Percentiles rank a stretch among this genome's conserved stretches.
Evolutionary conservation across 176 grass and related monocot genomes (phyloP).

Genomic region (Oropetium thomaeum): DNA sequence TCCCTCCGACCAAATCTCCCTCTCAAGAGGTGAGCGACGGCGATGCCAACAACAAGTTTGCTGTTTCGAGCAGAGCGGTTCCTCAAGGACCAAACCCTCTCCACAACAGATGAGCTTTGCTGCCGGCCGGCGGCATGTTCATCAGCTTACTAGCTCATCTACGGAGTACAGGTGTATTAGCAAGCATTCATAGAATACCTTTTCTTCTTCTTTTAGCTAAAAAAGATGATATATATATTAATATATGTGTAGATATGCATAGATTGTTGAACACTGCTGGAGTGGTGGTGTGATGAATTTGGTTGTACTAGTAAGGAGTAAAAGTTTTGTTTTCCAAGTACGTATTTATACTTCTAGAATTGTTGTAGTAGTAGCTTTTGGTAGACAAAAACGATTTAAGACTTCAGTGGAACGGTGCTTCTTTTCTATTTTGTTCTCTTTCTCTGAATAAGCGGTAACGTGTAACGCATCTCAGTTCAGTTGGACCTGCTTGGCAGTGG

Average conservation of each 20-base stretch:
- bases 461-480: not conserved
- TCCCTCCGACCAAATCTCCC: conserved; percentile 32
- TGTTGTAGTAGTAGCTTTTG: not conserved
- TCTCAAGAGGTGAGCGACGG: not conserved
- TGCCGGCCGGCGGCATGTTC: not conserved
- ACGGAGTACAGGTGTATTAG: conserved; percentile 15
- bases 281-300: not conserved
- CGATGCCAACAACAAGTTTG: conserved; percentile 15
- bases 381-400: not conserved
- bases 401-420: no score
- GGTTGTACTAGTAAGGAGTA: not conserved
- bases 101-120: conserved; percentile 52
- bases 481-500: conserved; percentile 6
- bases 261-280: not conserved
- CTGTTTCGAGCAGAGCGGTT: conserved; percentile 54
- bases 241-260: no score
- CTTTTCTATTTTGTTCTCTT: not conserved
- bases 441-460: not conserved
- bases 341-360: not conserved
- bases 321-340: not conserved
- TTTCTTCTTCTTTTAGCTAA: not conserved
- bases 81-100: conserved; percentile 81
- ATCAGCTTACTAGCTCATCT: not conserved
- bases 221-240: conserved; percentile 4
- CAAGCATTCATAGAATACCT: not conserved